A percentile compares a stretch with the other conserved stretches of the same genome.
phyloP scores from a whole-genome alignment of 2,329 filamentous ascomycete species.

The Trichophyton benhamiae region DNA sequence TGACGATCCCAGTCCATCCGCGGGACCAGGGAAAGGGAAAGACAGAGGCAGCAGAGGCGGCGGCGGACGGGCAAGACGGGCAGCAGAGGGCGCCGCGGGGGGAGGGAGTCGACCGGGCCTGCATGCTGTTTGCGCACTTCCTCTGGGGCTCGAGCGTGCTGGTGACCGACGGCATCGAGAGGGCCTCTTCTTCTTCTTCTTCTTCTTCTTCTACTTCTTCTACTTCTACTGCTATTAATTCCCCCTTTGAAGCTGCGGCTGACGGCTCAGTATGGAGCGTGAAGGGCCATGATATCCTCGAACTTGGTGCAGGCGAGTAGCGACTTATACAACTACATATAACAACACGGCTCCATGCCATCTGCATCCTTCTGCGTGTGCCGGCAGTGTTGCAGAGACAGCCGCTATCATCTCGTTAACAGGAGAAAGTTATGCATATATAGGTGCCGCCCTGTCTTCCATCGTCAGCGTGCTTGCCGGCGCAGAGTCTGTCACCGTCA shows the following conservation, averaged over 20 bases:
- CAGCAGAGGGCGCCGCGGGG: slow-evolving; percentile 13
- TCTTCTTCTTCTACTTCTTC: too few relatives aligned
- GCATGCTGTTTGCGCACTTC: slow-evolving; percentile 47
- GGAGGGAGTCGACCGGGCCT: slow-evolving; percentile 7
- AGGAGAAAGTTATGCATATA: not conserved
- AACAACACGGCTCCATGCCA: too few relatives aligned
- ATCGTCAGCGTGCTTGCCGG: slow-evolving; percentile 26
- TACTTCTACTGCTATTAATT: too few relatives aligned
- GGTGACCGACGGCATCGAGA: slow-evolving; percentile 31
- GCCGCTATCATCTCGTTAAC: too few relatives aligned
- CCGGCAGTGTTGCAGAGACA: too few relatives aligned
- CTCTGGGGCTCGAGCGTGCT: slow-evolving; percentile 44
- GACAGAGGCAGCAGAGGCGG: not conserved
- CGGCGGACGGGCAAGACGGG: not conserved
- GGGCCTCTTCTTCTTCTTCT: slow-evolving; percentile 1
- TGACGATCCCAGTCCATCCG: slow-evolving; percentile 34
- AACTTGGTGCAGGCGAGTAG: slow-evolving; percentile 48
- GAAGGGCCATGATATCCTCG: slow-evolving; percentile 41
- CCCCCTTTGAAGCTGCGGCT: not conserved
- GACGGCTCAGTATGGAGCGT: slow-evolving; percentile 29
- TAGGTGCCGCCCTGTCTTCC: slow-evolving; percentile 33
- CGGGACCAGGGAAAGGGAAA: slow-evolving; percentile 20
- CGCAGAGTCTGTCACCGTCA: slow-evolving; percentile 34
- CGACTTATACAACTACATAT: not conserved
- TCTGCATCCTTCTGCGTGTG: too few relatives aligned